Evolutionary conservation across 495 filamentous ascomycete species (phyloP).

Genomic region (Podospora tetraspora): DNA sequence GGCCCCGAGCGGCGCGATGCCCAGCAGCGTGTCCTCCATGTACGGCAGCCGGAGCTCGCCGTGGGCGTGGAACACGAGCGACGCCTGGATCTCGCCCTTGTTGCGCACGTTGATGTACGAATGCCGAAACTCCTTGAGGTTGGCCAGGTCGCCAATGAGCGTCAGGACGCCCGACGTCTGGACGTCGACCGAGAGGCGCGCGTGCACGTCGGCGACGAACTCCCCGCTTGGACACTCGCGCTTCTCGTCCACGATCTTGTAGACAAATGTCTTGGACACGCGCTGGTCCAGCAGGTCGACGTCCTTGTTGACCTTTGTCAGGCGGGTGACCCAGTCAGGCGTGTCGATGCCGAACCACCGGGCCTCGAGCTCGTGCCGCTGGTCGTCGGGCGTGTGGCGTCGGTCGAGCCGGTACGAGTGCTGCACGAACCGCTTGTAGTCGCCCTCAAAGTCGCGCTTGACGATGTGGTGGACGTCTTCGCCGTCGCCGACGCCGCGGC

Average conservation of each 20-base stretch:
- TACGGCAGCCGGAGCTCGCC: conserved; percentile 3
- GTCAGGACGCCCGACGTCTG: conserved; percentile 1
- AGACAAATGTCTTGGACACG: neutral
- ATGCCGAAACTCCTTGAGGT: conserved; percentile 1
- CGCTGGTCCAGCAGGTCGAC: neutral
- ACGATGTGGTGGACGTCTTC: neutral
- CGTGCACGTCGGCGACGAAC: neutral
- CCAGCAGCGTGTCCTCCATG: conserved; percentile 11
- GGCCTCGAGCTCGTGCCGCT: conserved; percentile 16
- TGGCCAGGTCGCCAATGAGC: conserved; percentile 4
- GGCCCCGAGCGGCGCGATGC: conserved; percentile 20
- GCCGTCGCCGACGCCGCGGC: neutral
- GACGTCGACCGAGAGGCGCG: neutral
- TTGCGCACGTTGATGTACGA: conserved; percentile 15
- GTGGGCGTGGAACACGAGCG: conserved; percentile 5
- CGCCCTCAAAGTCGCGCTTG: neutral
- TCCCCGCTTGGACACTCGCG: neutral
- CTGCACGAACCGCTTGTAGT: conserved; percentile 4
- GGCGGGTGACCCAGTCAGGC: conserved; percentile 4
- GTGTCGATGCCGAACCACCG: conserved; percentile 16
- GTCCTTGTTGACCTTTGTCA: conserved; percentile 1
- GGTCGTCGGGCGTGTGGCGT: conserved; percentile 12
- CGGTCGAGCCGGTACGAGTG: conserved; percentile 1
- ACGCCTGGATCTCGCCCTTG: conserved; percentile 11
- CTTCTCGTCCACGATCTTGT: neutral